Percentiles rank a stretch among this genome's conserved stretches.
These are phyloP conservation scores for Phytophthora syringae DNA, from an alignment of 352 stramenopile genomes.

Conservation along the genomic window DNA sequence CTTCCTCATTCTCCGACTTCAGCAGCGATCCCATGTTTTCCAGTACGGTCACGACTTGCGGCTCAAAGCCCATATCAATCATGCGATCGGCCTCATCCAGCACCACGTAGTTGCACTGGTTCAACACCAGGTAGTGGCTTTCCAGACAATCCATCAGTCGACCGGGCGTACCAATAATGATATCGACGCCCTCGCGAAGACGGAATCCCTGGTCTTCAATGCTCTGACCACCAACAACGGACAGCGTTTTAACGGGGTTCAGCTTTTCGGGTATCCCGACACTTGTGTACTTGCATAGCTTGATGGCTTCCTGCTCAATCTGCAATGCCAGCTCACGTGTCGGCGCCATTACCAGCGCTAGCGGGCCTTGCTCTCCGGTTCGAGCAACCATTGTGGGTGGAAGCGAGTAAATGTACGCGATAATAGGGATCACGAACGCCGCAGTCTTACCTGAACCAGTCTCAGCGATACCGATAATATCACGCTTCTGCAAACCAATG, in stretches of 20 bases:
- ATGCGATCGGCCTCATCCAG: constrained; percentile 99
- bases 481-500: constrained; percentile 95
- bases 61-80: constrained; percentile 98
- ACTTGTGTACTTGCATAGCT: constrained; percentile 90
- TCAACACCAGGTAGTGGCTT: constrained; percentile 98
- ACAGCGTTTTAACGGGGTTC: constrained; percentile 81
- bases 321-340: constrained; percentile 98
- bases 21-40: constrained; percentile 97
- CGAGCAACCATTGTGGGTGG: constrained; percentile 84
- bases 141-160: constrained; percentile 98
- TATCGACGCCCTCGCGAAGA: constrained; percentile 96
- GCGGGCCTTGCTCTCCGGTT: constrained; percentile 93
- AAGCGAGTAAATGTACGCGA: constrained; percentile 95
- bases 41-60: constrained; percentile 96
- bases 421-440: constrained; percentile 98
- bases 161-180: constrained; percentile 98
- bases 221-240: constrained; percentile 94
- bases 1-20: constrained; percentile 96
- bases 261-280: constrained; percentile 65
- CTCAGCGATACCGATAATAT: constrained; percentile 99
- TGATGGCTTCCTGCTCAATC: constrained; percentile 96
- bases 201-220: constrained; percentile 97
- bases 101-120: constrained; percentile 99
- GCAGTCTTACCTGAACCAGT: constrained; percentile 99
- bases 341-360: constrained; percentile 98